These are phyloP conservation scores for Pinus tabuliformis DNA, from an alignment of 75 land plant genomes.

Conservation along the genomic window DNA sequence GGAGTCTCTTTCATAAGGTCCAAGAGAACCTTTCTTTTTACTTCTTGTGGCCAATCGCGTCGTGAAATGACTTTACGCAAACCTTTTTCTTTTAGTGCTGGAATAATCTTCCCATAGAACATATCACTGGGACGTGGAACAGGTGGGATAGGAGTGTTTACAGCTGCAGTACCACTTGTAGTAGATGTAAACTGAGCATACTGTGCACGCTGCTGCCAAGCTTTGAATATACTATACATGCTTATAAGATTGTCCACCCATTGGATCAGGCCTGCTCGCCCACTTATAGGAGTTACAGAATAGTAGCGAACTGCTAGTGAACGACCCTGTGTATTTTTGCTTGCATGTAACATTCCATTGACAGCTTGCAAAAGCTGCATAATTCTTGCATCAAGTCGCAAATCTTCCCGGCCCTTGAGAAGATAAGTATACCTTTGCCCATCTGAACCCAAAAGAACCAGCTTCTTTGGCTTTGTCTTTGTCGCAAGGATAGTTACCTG, in stretches of 20 bases:
- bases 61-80: slow-evolving; percentile 95
- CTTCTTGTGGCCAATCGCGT: slow-evolving; percentile 99
- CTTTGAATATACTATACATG: slow-evolving; percentile 91
- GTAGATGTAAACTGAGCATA: slow-evolving; percentile 46
- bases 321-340: slow-evolving; percentile 30
- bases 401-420: slow-evolving; percentile 94
- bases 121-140: slow-evolving; percentile 98
- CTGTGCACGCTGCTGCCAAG: slow-evolving; percentile 88
- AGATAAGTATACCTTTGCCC: slow-evolving; percentile 91
- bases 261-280: slow-evolving; percentile 94
- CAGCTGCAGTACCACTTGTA: slow-evolving; percentile 25
- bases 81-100: slow-evolving; percentile 98
- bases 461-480: slow-evolving; percentile 96
- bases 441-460: slow-evolving; percentile 89
- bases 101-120: slow-evolving; percentile 99
- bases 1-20: slow-evolving; percentile 99
- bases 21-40: slow-evolving; percentile 88
- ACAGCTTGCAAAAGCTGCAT: slow-evolving; percentile 96
- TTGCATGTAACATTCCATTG: slow-evolving; percentile 68
- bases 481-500: slow-evolving; percentile 81
- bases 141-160: slow-evolving; percentile 43
- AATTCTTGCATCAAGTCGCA: slow-evolving; percentile 98
- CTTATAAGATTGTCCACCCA: slow-evolving; percentile 98
- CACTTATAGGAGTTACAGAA: slow-evolving; percentile 99
- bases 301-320: slow-evolving; percentile 76